Evolutionary conservation across 2,329 filamentous ascomycete genomes (phyloP).

Genomic region (Aspergillus caelatus): DNA sequence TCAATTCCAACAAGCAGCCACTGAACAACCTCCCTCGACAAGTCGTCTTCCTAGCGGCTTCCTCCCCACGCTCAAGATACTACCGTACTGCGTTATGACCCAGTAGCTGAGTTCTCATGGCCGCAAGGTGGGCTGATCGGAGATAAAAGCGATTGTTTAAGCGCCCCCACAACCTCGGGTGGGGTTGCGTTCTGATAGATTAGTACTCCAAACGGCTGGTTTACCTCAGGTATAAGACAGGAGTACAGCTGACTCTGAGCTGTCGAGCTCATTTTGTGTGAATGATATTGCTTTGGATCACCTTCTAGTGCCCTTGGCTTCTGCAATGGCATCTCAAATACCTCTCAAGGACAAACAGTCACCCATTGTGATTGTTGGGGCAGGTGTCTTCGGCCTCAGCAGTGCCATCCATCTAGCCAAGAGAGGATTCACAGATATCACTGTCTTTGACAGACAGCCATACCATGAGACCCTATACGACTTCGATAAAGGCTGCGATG

Average conservation of each 20-base stretch:
- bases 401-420: slow-evolving; percentile 49
- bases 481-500: slow-evolving; percentile 46
- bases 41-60: background rate
- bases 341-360: slow-evolving; percentile 1
- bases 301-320: background rate
- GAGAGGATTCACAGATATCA: slow-evolving; percentile 52
- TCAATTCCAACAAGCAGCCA: background rate
- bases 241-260: background rate
- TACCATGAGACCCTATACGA: slow-evolving; percentile 47
- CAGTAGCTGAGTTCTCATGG: no score
- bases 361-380: slow-evolving; percentile 46
- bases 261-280: background rate
- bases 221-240: background rate
- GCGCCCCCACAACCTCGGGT: no score
- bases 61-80: background rate
- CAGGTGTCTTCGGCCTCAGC: slow-evolving; percentile 47
- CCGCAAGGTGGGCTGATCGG: no score
- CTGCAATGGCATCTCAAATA: background rate
- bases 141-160: no score
- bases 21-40: background rate
- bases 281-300: background rate
- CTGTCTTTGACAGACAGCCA: slow-evolving; percentile 53
- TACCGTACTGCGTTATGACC: no score
- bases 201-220: background rate
- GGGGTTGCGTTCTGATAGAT: no score